Conservation (phyloP, 2,329 filamentous ascomycete species). For the Pyrenophora seminiperda region DNA sequence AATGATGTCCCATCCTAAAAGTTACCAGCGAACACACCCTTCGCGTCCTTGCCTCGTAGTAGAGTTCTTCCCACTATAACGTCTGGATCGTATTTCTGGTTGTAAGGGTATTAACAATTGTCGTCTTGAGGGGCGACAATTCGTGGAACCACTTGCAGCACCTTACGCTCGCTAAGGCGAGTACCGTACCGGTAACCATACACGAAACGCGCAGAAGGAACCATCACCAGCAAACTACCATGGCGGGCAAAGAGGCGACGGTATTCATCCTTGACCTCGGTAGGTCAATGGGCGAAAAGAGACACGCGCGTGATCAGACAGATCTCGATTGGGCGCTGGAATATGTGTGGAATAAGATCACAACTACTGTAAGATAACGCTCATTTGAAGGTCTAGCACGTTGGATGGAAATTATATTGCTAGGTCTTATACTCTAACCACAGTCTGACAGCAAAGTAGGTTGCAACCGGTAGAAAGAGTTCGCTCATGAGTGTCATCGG, state of each 20-base stretch:
- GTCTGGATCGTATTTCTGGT: neutral
- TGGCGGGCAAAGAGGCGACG: slow-evolving; percentile 92
- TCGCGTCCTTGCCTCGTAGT: neutral
- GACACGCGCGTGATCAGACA: slow-evolving; percentile 72
- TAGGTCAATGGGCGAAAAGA: slow-evolving; percentile 76
- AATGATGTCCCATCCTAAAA: slow-evolving; percentile 4
- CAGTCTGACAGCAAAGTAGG: slow-evolving; percentile 44
- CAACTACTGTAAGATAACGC: slow-evolving; percentile 65
- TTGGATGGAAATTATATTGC: slow-evolving; percentile 6
- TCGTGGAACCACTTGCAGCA: neutral
- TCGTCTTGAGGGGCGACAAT: too few species aligned
- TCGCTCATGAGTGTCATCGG: slow-evolving; percentile 79
- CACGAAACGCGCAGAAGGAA: slow-evolving; percentile 3
- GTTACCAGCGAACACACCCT: neutral
- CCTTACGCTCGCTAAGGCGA: neutral
- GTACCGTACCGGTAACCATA: too few species aligned
- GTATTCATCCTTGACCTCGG: slow-evolving; percentile 92
- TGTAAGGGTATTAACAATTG: neutral
- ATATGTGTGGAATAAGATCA: slow-evolving; percentile 95
- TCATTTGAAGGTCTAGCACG: slow-evolving; percentile 30
- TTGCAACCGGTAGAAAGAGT: slow-evolving; percentile 73
- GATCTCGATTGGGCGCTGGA: slow-evolving; percentile 89
- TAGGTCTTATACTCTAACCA: too few species aligned
- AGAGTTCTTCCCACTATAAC: neutral
- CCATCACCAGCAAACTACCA: slow-evolving; percentile 49